phyloP scores from a whole-genome alignment of 768 basidiomycete genomes.

The Kwoniella heveanensis region DNA sequence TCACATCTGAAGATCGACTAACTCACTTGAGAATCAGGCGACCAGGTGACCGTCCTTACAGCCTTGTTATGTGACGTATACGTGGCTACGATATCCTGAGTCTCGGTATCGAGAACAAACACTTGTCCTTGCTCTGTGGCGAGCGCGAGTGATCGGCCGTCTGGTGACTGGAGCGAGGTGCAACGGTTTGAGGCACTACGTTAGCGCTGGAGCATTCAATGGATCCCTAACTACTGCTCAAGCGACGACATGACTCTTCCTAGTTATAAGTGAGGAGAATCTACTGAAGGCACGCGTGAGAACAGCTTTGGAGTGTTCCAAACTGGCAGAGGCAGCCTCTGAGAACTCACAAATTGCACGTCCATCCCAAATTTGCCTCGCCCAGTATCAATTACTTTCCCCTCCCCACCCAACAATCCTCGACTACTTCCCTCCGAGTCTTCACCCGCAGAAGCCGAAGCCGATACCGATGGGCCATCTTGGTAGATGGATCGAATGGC shows the following conservation, averaged over 20 bases:
- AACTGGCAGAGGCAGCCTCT: no score
- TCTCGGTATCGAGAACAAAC: constrained; percentile 78
- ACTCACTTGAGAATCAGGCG: constrained; percentile 76
- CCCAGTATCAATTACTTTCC: constrained; percentile 53
- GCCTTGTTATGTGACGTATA: constrained; percentile 88
- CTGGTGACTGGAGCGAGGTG: constrained; percentile 68
- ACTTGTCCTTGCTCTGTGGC: constrained; percentile 86
- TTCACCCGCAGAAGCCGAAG: constrained; percentile 23
- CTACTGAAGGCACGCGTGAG: no score
- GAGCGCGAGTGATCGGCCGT: constrained; percentile 78
- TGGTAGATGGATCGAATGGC: constrained; percentile 34
- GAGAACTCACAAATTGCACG: constrained; percentile 60
- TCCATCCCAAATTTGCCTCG: constrained; percentile 56
- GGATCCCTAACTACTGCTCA: no score
- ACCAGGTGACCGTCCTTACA: constrained; percentile 85
- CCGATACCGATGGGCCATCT: constrained; percentile 1
- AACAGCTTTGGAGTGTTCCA: no score
- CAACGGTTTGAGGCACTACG: not conserved
- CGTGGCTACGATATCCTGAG: constrained; percentile 66
- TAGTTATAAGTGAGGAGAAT: no score
- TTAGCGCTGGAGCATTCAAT: no score
- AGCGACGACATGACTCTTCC: no score
- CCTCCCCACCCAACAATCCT: constrained; percentile 38
- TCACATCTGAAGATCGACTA: no score
- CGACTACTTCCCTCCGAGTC: constrained; percentile 15